These are phyloP conservation scores for Dactylellina leptospora DNA, from an alignment of 2,329 filamentous ascomycete genomes.

Conservation along the genomic window DNA sequence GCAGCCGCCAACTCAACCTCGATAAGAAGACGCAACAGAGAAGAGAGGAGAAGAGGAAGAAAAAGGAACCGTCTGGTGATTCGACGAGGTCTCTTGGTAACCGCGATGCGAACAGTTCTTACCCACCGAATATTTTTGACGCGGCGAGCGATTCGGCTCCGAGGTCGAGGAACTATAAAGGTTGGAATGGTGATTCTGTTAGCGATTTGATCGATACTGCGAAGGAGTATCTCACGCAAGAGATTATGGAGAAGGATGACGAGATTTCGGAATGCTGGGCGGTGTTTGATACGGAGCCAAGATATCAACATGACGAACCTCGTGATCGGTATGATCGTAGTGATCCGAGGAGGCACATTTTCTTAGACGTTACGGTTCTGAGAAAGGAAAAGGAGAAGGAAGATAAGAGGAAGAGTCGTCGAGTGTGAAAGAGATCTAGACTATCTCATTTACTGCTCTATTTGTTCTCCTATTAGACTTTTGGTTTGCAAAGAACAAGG, in stretches of 20 bases:
- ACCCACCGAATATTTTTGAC: background rate
- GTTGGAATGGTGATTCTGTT: slow-evolving; percentile 10
- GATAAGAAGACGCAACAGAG: background rate
- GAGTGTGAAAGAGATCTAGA: no score
- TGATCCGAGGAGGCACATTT: slow-evolving; percentile 22
- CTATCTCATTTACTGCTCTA: no score
- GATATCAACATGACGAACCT: slow-evolving; percentile 3
- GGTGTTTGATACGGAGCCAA: slow-evolving; percentile 18
- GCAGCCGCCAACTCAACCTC: background rate
- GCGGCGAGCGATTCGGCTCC: background rate
- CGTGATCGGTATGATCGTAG: background rate
- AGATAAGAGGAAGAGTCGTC: no score
- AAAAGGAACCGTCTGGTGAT: background rate
- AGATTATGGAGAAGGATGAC: background rate
- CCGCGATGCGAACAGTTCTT: background rate
- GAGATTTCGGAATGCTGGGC: slow-evolving; percentile 15
- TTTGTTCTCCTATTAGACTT: no score
- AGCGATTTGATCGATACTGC: background rate
- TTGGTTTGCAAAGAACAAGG: no score
- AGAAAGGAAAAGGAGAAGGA: background rate
- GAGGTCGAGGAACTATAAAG: background rate
- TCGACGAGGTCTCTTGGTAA: background rate
- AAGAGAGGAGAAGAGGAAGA: background rate
- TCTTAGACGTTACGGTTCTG: slow-evolving; percentile 14
- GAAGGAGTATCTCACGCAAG: background rate